phyloP scores from a whole-genome alignment of 306 rosid genomes.

The Pyrus betulifolia region DNA sequence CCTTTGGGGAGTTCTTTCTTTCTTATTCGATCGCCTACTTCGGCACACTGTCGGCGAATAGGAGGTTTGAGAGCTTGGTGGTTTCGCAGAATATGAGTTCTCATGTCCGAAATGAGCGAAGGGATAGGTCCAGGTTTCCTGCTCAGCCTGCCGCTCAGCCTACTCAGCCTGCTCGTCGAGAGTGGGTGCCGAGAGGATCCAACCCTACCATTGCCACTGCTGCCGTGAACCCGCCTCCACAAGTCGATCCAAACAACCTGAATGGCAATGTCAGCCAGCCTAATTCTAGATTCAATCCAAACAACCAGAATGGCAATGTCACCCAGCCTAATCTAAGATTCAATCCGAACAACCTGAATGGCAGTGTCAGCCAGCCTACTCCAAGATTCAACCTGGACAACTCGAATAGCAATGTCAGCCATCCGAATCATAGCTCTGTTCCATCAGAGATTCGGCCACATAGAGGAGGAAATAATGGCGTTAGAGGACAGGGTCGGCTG shows the following conservation, averaged over 20 bases:
- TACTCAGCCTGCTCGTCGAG: slow-evolving; percentile 34
- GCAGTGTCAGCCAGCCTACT: not conserved
- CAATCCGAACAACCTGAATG: not conserved
- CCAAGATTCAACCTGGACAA: not conserved
- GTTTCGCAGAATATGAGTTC: slow-evolving; percentile 43
- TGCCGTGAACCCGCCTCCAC: not conserved
- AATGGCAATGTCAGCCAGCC: too few species aligned
- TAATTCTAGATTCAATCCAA: not conserved
- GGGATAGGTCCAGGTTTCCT: slow-evolving; percentile 47
- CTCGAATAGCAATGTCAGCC: not conserved
- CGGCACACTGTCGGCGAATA: slow-evolving; percentile 6
- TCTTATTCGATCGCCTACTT: slow-evolving; percentile 8
- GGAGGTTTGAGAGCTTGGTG: not conserved
- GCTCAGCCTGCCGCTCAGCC: slow-evolving; percentile 34
- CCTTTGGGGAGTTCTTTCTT: not conserved
- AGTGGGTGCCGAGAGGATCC: slow-evolving; percentile 56
- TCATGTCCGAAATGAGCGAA: slow-evolving; percentile 37
- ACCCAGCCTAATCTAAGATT: slow-evolving; percentile 4
- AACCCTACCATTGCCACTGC: not conserved
- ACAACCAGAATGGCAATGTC: not conserved
- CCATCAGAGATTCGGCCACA: not conserved
- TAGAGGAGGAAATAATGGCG: slow-evolving; percentile 29
- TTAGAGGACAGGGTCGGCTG: slow-evolving; percentile 26
- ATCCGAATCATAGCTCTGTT: slow-evolving; percentile 13
- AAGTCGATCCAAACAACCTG: not conserved